Conservation (phyloP, 2,329 filamentous ascomycete genomes). For the Dendrostoma leiphaemia region DNA sequence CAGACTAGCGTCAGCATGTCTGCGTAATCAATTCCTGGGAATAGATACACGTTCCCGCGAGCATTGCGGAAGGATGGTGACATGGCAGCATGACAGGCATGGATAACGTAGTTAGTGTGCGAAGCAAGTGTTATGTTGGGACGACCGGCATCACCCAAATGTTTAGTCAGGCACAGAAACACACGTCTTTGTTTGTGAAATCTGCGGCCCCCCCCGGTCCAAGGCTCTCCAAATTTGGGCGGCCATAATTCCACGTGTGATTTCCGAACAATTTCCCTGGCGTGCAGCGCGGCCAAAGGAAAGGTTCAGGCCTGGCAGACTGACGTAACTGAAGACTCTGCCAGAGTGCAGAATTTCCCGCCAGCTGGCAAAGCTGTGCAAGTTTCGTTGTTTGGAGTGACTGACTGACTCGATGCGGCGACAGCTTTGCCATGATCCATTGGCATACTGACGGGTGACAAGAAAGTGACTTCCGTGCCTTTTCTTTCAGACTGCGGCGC, state of each 20-base stretch:
- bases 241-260: neutral
- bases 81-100: neutral
- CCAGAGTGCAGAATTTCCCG: neutral
- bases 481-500: neutral
- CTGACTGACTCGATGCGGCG: constrained; percentile 7
- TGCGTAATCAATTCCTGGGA: neutral
- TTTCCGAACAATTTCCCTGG: neutral
- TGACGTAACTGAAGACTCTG: neutral
- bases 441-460: constrained; percentile 1
- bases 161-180: no score
- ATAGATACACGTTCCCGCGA: neutral
- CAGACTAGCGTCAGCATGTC: constrained; percentile 1
- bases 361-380: neutral
- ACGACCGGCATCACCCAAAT: no score
- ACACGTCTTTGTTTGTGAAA: no score
- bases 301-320: neutral
- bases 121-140: neutral
- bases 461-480: neutral
- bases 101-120: no score
- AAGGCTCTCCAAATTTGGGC: neutral
- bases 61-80: neutral
- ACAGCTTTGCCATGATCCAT: neutral
- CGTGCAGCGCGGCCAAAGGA: neutral
- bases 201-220: neutral
- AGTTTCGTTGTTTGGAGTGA: neutral